phyloP scores from a whole-genome alignment of 2,329 filamentous ascomycete species.

The Clarireedia sp. region DNA sequence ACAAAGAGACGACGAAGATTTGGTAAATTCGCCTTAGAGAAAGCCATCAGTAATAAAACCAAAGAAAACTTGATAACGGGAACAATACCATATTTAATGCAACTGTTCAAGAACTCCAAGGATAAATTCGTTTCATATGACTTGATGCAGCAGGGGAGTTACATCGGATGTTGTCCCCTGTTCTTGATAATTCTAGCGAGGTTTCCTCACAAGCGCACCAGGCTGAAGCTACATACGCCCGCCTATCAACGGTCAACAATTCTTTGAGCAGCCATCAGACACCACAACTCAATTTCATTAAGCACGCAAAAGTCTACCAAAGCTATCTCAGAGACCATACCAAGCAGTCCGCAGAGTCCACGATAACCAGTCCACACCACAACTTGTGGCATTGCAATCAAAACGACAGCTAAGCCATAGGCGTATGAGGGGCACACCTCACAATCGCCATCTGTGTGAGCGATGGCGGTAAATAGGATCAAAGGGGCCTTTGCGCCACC shows the following conservation, averaged over 20 bases:
- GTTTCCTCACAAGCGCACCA: slow-evolving; percentile 6
- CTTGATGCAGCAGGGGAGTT: slow-evolving; percentile 14
- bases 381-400: slow-evolving; percentile 19
- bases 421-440: slow-evolving; percentile 31
- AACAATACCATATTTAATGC: slow-evolving; percentile 19
- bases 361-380: slow-evolving; percentile 1
- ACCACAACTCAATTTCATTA: slow-evolving; percentile 1
- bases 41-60: slow-evolving; percentile 12
- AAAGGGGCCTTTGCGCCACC: slow-evolving; percentile 87
- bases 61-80: neutral
- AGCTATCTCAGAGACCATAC: neutral
- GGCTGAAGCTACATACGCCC: slow-evolving; percentile 6
- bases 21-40: slow-evolving; percentile 61
- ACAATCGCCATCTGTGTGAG: slow-evolving; percentile 32
- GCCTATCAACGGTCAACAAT: slow-evolving; percentile 6
- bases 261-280: slow-evolving; percentile 7
- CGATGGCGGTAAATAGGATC: slow-evolving; percentile 94
- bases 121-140: slow-evolving; percentile 17
- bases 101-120: neutral
- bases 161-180: slow-evolving; percentile 9
- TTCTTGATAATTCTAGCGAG: slow-evolving; percentile 11
- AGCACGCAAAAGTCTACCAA: neutral
- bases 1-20: slow-evolving; percentile 96
- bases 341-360: neutral
- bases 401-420: slow-evolving; percentile 17